phyloP scores from a whole-genome alignment of 2,329 filamentous ascomycete species.

The Stachybotrys chartarum region DNA sequence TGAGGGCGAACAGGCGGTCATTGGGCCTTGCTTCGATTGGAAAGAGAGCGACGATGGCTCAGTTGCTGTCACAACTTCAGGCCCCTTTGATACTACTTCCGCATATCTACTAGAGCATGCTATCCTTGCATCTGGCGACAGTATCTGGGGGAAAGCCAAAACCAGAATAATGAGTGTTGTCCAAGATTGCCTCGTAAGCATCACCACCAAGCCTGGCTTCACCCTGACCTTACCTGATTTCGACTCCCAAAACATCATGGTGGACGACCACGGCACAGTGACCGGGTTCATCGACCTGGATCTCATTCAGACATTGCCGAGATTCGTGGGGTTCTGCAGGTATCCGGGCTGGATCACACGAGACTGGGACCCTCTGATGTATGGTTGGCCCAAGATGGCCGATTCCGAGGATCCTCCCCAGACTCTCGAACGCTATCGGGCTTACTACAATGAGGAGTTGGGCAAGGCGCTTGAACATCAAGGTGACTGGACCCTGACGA shows the following conservation, averaged over 20 bases:
- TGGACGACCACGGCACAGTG: constrained; percentile 5
- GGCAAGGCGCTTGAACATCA: constrained; percentile 2
- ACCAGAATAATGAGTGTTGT: constrained; percentile 2
- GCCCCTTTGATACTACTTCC: constrained; percentile 5
- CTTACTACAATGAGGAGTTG: constrained; percentile 3
- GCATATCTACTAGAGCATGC: constrained; percentile 1
- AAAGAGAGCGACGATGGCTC: constrained; percentile 1
- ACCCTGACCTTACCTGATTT: constrained; percentile 10
- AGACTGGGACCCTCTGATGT: constrained; percentile 11
- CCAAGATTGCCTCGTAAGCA: neutral
- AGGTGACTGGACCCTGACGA: constrained; percentile 4
- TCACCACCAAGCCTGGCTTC: constrained; percentile 5
- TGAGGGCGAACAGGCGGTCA: neutral
- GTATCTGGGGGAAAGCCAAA: constrained; percentile 1
- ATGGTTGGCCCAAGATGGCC: constrained; percentile 5
- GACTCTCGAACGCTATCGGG: constrained; percentile 2
- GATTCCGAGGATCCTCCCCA: constrained; percentile 8
- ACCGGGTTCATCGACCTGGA: constrained; percentile 10
- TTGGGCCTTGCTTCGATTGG: constrained; percentile 3
- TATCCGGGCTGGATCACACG: constrained; percentile 10
- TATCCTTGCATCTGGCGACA: neutral
- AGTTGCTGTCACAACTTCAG: constrained; percentile 1
- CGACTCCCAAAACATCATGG: constrained; percentile 10
- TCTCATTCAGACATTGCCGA: constrained; percentile 4
- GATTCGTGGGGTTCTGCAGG: constrained; percentile 2